Base-by-base conservation (phyloP, 176 grass and related monocot genomes). In the Paspalum vaginatum region DNA sequence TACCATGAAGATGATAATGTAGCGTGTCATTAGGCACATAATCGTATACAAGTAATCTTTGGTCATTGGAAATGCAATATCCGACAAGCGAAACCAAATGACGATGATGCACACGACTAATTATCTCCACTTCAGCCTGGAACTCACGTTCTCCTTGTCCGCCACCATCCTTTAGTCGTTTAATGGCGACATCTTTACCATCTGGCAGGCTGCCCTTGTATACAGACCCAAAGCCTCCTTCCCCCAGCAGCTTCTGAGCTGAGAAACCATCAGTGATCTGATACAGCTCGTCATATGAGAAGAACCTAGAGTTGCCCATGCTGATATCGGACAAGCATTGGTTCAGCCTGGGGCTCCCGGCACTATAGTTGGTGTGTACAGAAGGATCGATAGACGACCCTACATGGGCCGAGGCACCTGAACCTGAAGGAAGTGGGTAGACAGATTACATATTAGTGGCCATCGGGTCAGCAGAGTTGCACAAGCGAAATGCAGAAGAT, bases 121-220 rank as follows among this genome's bases (percentile, higher is more conserved):
- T 98, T 12, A 87, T 98, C 74, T 94, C 95, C n/a, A 98, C 95
- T 82, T 98, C 95, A 41, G 95, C 88, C 56, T 92, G 90, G 67
- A 98, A 98, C 70, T 98, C 95, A n/a, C 95, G 90, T 38, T 94
- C 95, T 5, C 95, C 95, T 72, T 94, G 95, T 49, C 89, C 88
- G 0, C 95, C 84, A 8, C 86, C 92, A 43, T 84, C 82, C 78
- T 81, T 94, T 43, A 98, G 81, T 79, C 84, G 86, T 74, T 98
- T 98, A 20, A 98, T 86, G 4, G 92, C 95, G 15, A 98, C 92
- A 25, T 89, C 74, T 49, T 87, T 91, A 74, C 92, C 92, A 49
- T 95, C 92, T 25, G 74, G 69, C 49, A 98, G 89, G 21, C 45
- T 6, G 11, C 95, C 95, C 54, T 71, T 95, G 83, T 93, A 98